phyloP scores from a whole-genome alignment of 345 rosid species.

The Clausena lansium region DNA sequence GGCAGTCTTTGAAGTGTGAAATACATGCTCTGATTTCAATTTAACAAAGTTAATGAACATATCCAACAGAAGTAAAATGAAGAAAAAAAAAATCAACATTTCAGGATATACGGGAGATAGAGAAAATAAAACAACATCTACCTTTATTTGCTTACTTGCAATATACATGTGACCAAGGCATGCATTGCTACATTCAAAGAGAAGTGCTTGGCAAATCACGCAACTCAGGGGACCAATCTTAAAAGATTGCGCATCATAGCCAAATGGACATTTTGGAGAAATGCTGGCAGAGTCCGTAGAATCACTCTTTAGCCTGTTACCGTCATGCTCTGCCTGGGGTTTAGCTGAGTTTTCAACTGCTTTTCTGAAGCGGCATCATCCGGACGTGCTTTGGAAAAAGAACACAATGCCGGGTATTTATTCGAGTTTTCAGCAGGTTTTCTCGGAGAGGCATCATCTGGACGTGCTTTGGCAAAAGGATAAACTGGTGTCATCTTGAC shows the following conservation, averaged over 20 bases:
- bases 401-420: conserved; percentile 48
- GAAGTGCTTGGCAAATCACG: conserved; percentile 85
- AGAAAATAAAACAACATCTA: not conserved
- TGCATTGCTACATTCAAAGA: conserved; percentile 72
- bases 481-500: conserved; percentile 67
- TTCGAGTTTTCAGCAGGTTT: conserved; percentile 26
- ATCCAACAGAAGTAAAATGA: conserved; percentile 1
- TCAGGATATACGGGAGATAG: not conserved
- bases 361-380: conserved; percentile 45
- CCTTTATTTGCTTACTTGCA: conserved; percentile 65
- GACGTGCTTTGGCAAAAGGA: conserved; percentile 80
- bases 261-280: conserved; percentile 86
- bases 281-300: conserved; percentile 37
- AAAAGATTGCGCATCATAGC: conserved; percentile 86
- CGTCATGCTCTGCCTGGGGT: conserved; percentile 31
- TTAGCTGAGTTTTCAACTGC: conserved; percentile 22
- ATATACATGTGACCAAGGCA: conserved; percentile 82
- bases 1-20: conserved; percentile 83
- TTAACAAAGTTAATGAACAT: not conserved
- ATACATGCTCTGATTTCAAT: conserved; percentile 56
- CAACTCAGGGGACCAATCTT: conserved; percentile 98
- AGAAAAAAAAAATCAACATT: not conserved
- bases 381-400: conserved; percentile 70
- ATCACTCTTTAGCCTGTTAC: conserved; percentile 32
- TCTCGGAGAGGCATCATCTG: conserved; percentile 47